Evolutionary conservation across 139 green algal species (phyloP).

Genomic region (Edaphochlamys debaryana): DNA sequence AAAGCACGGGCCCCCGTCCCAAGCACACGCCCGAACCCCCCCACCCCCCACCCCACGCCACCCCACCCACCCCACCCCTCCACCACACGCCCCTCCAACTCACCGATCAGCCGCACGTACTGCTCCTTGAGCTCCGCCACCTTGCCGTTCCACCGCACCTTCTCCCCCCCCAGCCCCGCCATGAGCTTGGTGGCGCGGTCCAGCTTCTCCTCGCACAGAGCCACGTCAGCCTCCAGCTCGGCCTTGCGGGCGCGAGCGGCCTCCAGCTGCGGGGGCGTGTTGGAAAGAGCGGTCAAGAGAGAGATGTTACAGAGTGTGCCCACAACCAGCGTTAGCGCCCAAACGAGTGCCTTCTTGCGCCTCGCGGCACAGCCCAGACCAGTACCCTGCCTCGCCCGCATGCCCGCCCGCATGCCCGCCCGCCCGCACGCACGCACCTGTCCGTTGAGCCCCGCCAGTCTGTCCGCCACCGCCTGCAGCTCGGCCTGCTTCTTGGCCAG

Average conservation of each 20-base stretch:
- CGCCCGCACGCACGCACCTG: too few species aligned
- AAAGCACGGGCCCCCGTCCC: too few species aligned
- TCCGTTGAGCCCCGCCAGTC: slow-evolving; percentile 63
- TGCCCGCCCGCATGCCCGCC: too few species aligned
- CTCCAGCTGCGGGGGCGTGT: slow-evolving; percentile 68
- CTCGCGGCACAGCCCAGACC: too few species aligned
- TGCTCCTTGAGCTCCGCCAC: slow-evolving; percentile 63
- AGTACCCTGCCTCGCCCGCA: too few species aligned
- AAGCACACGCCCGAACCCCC: too few species aligned
- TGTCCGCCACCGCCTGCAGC: slow-evolving; percentile 70
- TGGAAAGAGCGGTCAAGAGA: too few species aligned
- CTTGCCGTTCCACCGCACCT: slow-evolving; percentile 74
- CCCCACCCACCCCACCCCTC: neutral
- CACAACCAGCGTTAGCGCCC: too few species aligned
- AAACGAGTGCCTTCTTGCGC: too few species aligned
- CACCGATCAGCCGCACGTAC: slow-evolving; percentile 69
- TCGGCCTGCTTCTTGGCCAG: slow-evolving; percentile 74
- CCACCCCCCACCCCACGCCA: neutral
- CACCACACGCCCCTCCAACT: neutral
- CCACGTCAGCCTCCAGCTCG: slow-evolving; percentile 65
- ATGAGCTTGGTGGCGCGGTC: slow-evolving; percentile 78
- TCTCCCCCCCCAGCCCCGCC: slow-evolving; percentile 82
- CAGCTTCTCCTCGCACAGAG: slow-evolving; percentile 76
- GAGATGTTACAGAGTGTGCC: too few species aligned
- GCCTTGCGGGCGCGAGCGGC: slow-evolving; percentile 62